Evolutionary conservation across 2,329 filamentous ascomycete genomes (phyloP).

Genomic region (Calonectria pseudoreteaudii): DNA sequence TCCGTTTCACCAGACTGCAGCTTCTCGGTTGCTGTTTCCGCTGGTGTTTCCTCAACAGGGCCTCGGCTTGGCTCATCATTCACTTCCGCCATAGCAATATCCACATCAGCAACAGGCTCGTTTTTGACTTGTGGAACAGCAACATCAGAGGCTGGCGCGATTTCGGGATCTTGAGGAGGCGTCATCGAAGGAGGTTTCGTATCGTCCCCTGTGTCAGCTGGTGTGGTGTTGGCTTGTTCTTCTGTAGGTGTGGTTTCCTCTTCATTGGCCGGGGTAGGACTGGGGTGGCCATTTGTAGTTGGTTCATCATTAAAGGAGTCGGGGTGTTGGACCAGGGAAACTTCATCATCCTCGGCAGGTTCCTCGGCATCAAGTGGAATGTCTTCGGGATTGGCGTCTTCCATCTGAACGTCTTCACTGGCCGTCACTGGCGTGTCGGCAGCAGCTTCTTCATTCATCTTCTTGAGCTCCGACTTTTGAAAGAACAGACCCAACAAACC

Average conservation of each 20-base stretch:
- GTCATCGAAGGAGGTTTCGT: neutral
- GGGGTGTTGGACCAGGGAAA: slow-evolving; percentile 48
- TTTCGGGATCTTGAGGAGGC: neutral
- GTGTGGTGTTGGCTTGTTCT: neutral
- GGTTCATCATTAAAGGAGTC: slow-evolving; percentile 33
- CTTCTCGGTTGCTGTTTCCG: slow-evolving; percentile 45
- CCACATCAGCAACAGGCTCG: slow-evolving; percentile 22
- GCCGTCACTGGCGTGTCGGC: slow-evolving; percentile 29
- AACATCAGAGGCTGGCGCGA: neutral
- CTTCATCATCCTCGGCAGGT: slow-evolving; percentile 49
- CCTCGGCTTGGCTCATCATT: slow-evolving; percentile 34
- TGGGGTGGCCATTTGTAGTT: slow-evolving; percentile 18
- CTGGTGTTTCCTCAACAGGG: slow-evolving; percentile 1
- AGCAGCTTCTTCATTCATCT: slow-evolving; percentile 58
- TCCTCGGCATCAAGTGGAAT: slow-evolving; percentile 31
- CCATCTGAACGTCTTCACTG: slow-evolving; percentile 41
- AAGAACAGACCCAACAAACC: slow-evolving; percentile 70
- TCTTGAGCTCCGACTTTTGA: slow-evolving; percentile 67
- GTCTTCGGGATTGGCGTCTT: slow-evolving; percentile 22
- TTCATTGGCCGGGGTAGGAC: neutral
- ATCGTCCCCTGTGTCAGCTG: neutral
- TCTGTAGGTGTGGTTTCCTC: neutral
- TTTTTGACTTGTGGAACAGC: neutral
- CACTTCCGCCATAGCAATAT: slow-evolving; percentile 48
- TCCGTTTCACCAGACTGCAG: slow-evolving; percentile 57